Conservation (phyloP, 495 filamentous ascomycete species). For the Cetradonia linearis region DNA sequence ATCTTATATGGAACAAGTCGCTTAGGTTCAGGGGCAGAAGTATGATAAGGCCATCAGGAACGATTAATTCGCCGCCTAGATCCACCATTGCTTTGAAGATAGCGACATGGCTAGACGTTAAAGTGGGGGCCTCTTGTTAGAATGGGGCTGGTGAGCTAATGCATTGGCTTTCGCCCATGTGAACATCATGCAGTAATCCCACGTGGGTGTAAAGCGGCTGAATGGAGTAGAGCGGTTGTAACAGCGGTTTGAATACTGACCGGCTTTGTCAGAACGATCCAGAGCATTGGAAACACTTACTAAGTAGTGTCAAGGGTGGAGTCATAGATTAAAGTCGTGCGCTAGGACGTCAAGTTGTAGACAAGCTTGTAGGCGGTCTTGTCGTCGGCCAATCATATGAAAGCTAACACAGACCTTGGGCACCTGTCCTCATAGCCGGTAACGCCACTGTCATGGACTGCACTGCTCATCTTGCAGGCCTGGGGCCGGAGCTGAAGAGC, state of each 20-base stretch:
- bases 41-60: background rate
- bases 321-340: background rate
- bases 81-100: background rate
- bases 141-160: background rate
- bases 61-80: background rate
- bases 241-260: background rate
- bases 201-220: background rate
- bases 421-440: background rate
- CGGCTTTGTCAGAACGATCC: constrained; percentile 13
- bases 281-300: background rate
- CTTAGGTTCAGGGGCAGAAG: background rate
- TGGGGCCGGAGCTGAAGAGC: background rate
- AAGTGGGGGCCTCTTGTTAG: background rate
- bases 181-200: background rate
- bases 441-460: background rate
- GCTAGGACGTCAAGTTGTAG: background rate
- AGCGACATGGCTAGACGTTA: background rate
- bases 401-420: constrained; percentile 4
- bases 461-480: constrained; percentile 1
- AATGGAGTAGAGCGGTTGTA: background rate
- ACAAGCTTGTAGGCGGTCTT: background rate
- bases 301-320: constrained; percentile 8
- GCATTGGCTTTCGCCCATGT: background rate
- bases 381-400: background rate
- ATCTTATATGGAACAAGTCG: background rate